Conservation (phyloP, 306 rosid genomes). For the Cicer arietinum region DNA sequence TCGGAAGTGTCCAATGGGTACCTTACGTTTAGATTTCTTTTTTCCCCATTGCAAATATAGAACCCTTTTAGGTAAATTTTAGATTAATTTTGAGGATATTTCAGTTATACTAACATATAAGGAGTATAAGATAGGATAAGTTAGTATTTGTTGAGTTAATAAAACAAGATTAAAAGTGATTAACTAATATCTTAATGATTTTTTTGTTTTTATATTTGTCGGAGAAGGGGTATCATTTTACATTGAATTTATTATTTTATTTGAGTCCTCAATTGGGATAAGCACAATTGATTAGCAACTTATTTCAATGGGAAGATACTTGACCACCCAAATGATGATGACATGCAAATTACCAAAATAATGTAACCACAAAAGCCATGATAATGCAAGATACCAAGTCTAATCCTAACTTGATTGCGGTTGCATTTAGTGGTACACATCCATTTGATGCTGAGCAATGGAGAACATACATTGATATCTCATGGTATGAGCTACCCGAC, state of each 20-base stretch:
- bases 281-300: neutral
- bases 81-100: no score
- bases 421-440: conserved; percentile 78
- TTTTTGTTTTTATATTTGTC: no score
- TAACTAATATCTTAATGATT: no score
- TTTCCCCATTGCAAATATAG: no score
- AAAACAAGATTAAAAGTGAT: neutral
- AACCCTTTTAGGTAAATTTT: no score
- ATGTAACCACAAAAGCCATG: conserved; percentile 59
- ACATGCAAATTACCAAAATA: conserved; percentile 57
- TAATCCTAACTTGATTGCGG: conserved; percentile 60
- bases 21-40: no score
- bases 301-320: neutral
- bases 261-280: neutral
- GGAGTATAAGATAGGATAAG: no score
- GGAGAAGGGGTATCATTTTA: no score
- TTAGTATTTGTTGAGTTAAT: neutral
- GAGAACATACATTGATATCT: conserved; percentile 71
- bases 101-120: no score
- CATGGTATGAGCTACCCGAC: conserved; percentile 64
- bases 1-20: no score
- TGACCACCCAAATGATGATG: conserved; percentile 17
- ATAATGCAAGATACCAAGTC: conserved; percentile 54
- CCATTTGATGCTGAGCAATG: conserved; percentile 66
- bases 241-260: neutral